phyloP scores from a whole-genome alignment of 1,284 basidiomycete genomes.

The Trichosporon asahii region DNA sequence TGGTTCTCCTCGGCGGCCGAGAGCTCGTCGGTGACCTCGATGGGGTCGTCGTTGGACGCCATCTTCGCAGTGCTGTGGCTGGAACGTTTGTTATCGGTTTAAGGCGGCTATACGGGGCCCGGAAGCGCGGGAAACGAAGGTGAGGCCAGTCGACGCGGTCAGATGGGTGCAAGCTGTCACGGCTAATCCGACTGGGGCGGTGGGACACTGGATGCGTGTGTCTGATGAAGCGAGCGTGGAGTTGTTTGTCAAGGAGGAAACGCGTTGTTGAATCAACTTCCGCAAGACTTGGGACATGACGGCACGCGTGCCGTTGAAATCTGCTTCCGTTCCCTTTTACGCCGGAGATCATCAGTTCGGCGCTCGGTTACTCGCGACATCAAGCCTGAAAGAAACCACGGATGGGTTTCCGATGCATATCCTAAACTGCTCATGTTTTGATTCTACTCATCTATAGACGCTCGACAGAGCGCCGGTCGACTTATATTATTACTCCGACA shows the following conservation, averaged over 20 bases:
- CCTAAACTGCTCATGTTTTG: background rate
- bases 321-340: constrained; percentile 5
- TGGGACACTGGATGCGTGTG: background rate
- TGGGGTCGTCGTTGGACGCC: constrained; percentile 38
- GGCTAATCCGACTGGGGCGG: background rate
- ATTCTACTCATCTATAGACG: constrained; percentile 10
- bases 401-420: background rate
- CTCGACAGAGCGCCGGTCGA: background rate
- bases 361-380: constrained; percentile 3
- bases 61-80: constrained; percentile 23
- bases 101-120: background rate
- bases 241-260: background rate
- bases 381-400: background rate
- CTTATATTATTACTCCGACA: background rate
- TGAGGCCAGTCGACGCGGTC: background rate
- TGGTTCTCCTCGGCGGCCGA: constrained; percentile 64
- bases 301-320: constrained; percentile 4
- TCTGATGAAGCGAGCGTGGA: background rate
- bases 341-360: background rate
- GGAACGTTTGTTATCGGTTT: background rate
- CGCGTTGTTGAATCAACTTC: constrained; percentile 5
- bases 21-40: constrained; percentile 60
- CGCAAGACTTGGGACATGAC: constrained; percentile 2
- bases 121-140: background rate
- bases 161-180: background rate